Conservation (phyloP, 139 green algal species). For the Tetradesmus lagerheimii region DNA sequence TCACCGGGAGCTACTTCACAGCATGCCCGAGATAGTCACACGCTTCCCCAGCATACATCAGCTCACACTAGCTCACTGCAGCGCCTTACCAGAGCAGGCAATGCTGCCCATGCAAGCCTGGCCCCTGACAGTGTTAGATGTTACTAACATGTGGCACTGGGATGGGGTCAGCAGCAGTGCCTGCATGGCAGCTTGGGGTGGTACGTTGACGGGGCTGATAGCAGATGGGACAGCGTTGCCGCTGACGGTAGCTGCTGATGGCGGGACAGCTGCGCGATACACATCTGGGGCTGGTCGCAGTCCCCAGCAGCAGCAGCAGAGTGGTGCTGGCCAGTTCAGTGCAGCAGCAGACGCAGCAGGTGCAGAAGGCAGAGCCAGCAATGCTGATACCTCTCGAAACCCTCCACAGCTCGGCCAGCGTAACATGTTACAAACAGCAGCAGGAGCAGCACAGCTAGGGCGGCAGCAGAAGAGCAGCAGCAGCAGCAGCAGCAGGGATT, state of each 20-base stretch:
- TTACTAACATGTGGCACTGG: constrained; percentile 13
- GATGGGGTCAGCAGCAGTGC: background rate
- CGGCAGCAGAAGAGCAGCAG: background rate
- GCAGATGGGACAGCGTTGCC: background rate
- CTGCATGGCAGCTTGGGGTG: background rate
- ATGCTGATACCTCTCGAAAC: background rate
- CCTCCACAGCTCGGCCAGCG: background rate
- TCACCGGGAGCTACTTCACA: background rate
- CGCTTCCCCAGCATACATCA: background rate
- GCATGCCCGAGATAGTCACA: background rate
- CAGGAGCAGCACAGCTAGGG: background rate
- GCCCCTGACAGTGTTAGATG: background rate
- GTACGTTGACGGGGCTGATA: background rate
- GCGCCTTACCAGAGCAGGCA: background rate
- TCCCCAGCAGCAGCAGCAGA: background rate
- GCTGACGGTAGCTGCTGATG: background rate
- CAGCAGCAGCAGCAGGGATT: background rate
- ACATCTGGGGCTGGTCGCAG: too few relatives aligned
- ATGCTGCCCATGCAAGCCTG: background rate
- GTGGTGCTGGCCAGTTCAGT: background rate
- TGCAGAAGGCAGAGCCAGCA: background rate
- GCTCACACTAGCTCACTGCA: background rate
- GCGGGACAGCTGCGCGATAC: background rate
- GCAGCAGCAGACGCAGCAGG: background rate
- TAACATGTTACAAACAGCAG: background rate